Conservation (phyloP, 352 stramenopile genomes). For the Globisporangium nodosum region DNA sequence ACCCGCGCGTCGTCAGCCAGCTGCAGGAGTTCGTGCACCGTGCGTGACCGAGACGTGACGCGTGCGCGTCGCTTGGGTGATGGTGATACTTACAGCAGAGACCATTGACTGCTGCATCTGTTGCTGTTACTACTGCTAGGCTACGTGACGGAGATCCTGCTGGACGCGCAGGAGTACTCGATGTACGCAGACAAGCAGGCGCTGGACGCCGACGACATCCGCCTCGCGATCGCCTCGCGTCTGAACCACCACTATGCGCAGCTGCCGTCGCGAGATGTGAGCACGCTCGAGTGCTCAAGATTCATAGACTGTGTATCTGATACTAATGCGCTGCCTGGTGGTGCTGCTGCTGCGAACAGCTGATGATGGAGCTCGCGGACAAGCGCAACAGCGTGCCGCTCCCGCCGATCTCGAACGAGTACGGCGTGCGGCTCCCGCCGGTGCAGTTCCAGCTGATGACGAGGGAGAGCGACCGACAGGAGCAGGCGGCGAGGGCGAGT, state of each 20-base stretch:
- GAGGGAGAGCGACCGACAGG: slow-evolving; percentile 61
- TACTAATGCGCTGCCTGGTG: too few relatives aligned
- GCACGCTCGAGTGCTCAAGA: background rate
- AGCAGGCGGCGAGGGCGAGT: slow-evolving; percentile 9
- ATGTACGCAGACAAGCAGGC: slow-evolving; percentile 73
- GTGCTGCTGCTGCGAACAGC: slow-evolving; percentile 16
- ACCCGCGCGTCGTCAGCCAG: slow-evolving; percentile 74
- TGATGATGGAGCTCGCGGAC: slow-evolving; percentile 85
- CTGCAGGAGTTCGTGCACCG: slow-evolving; percentile 83
- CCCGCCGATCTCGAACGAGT: slow-evolving; percentile 76
- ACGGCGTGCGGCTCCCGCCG: slow-evolving; percentile 70
- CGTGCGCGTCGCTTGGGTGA: background rate
- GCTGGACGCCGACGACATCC: slow-evolving; percentile 72
- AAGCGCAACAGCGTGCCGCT: slow-evolving; percentile 78
- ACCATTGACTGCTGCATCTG: background rate
- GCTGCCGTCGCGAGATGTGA: slow-evolving; percentile 65
- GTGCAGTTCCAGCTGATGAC: slow-evolving; percentile 66
- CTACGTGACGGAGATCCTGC: slow-evolving; percentile 77
- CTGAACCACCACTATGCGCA: slow-evolving; percentile 78
- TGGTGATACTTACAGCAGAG: background rate
- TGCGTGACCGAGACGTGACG: slow-evolving; percentile 18
- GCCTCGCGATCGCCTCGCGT: slow-evolving; percentile 66
- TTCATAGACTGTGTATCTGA: too few relatives aligned
- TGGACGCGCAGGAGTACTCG: slow-evolving; percentile 82
- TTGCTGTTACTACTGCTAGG: slow-evolving; percentile 20